Conservation (phyloP, 2,329 filamentous ascomycete genomes). For the Ascochyta clinopodiicola region DNA sequence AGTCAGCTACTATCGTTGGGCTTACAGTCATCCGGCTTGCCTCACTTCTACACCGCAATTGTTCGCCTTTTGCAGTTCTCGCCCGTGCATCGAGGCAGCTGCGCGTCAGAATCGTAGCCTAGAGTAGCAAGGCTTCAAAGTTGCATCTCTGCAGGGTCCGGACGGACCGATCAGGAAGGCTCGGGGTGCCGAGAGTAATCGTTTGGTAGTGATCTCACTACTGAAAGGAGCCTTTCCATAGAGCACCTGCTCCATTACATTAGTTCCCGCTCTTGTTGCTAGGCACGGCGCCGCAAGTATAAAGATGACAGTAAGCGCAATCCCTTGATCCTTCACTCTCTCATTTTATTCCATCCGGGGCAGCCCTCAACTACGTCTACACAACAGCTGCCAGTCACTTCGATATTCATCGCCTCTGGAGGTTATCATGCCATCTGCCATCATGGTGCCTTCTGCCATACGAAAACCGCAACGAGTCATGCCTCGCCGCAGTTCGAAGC, state of each 20-base stretch:
- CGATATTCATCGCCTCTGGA: not conserved
- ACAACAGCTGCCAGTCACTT: not conserved
- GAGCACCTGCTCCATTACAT: conserved; percentile 8
- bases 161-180: conserved; percentile 13
- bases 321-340: not conserved
- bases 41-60: conserved; percentile 18
- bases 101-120: not conserved
- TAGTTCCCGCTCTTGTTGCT: conserved; percentile 1
- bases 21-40: conserved; percentile 10
- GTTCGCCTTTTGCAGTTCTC: not conserved
- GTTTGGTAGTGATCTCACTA: conserved; percentile 10
- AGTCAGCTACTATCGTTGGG: conserved; percentile 6
- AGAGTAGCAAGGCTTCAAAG: conserved; percentile 1
- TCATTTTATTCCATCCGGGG: not conserved
- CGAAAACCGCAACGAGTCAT: conserved; percentile 15
- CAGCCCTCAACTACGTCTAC: not conserved
- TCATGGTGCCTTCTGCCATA: conserved; percentile 12
- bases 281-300: conserved; percentile 7
- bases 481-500: conserved; percentile 10
- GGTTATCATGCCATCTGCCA: conserved; percentile 6
- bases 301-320: conserved; percentile 7
- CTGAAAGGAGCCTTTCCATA: conserved; percentile 7
- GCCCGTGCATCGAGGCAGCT: not conserved
- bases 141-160: not conserved
- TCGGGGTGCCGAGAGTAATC: conserved; percentile 14